Evolutionary conservation across 768 basidiomycete genomes (phyloP).

Genomic region (Auriscalpium orientale): DNA sequence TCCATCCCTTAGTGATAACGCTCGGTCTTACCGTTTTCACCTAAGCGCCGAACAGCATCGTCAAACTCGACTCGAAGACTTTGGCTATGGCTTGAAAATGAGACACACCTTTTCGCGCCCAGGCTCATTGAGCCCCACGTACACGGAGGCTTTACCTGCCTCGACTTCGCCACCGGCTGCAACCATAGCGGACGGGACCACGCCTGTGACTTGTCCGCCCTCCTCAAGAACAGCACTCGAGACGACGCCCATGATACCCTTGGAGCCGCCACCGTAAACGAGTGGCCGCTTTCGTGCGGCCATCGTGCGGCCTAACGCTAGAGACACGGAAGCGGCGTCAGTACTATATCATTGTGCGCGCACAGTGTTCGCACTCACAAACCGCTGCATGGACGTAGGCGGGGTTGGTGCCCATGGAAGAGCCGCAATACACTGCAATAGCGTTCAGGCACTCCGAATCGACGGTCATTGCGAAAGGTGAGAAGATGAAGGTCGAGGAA

Average conservation of each 20-base stretch:
- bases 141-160: conserved; percentile 18
- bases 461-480: no score
- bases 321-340: neutral
- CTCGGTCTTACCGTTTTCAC: conserved; percentile 25
- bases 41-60: conserved; percentile 6
- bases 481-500: no score
- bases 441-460: neutral
- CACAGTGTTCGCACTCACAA: neutral
- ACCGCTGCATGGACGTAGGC: neutral
- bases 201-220: conserved; percentile 69
- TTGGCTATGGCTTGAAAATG: neutral
- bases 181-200: conserved; percentile 74
- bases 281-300: conserved; percentile 53
- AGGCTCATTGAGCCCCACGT: conserved; percentile 23
- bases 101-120: conserved; percentile 28
- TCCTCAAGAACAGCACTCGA: conserved; percentile 54
- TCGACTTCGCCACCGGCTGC: conserved; percentile 56
- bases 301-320: conserved; percentile 71
- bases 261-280: conserved; percentile 81
- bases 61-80: neutral
- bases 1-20: neutral
- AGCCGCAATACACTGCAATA: conserved; percentile 2
- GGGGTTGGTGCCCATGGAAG: neutral
- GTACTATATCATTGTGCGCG: neutral
- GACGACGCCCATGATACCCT: conserved; percentile 83